These are phyloP conservation scores for Cryphonectria radicalis DNA, from an alignment of 2,329 filamentous ascomycete species.

Conservation along the genomic window DNA sequence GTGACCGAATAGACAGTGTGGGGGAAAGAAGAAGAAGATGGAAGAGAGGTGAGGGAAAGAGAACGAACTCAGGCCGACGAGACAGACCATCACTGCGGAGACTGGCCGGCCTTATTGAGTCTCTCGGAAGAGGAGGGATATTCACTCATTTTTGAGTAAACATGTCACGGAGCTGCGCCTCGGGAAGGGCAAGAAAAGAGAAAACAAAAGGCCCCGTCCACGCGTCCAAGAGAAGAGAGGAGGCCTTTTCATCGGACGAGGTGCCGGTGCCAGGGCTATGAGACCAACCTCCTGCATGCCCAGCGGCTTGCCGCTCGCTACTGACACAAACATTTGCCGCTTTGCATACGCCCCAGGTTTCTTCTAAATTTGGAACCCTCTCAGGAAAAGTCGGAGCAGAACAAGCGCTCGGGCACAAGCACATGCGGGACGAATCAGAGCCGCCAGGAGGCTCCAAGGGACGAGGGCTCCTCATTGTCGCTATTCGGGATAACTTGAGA, in stretches of 20 bases:
- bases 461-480: not conserved
- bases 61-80: not conserved
- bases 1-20: not conserved
- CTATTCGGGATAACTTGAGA: not conserved
- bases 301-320: not conserved
- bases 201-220: not conserved
- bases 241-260: not conserved
- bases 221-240: not conserved
- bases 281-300: conserved; percentile 6
- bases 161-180: not conserved
- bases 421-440: not conserved
- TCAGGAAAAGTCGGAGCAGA: not conserved
- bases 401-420: not conserved
- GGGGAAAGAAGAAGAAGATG: not conserved
- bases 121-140: not conserved
- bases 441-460: not conserved
- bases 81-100: not conserved
- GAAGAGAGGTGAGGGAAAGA: not conserved
- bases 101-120: not conserved
- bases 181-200: not conserved
- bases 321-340: not conserved
- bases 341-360: not conserved
- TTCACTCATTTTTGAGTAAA: not conserved
- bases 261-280: not conserved
- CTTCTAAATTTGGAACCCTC: not conserved